Percentiles rank a stretch among this genome's conserved stretches.
Evolutionary conservation across 208 protist species (phyloP).

Genomic region (Novymonas esmeraldas): DNA sequence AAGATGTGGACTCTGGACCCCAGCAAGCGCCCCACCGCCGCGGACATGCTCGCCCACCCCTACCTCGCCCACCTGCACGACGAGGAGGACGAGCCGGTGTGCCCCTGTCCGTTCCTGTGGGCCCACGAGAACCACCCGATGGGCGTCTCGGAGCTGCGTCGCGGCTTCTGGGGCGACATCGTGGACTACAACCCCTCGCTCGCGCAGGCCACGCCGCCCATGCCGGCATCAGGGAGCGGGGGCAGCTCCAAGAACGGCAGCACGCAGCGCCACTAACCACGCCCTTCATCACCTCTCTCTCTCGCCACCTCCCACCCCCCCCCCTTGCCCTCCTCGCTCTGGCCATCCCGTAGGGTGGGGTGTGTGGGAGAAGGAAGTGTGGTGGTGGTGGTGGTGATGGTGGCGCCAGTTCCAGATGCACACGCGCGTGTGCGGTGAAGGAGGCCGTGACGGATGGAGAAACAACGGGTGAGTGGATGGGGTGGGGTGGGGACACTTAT

Average conservation of each 20-base stretch:
- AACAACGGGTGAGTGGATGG: no score
- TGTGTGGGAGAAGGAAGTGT: no score
- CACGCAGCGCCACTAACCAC: constrained; percentile 3
- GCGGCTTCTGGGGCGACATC: constrained; percentile 91
- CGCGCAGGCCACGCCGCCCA: constrained; percentile 2
- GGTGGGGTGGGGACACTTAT: no score
- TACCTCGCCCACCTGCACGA: constrained; percentile 86
- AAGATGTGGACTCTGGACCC: constrained; percentile 85
- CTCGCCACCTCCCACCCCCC: neutral
- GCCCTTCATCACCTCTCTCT: neutral
- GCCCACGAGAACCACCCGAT: constrained; percentile 77
- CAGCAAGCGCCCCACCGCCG: constrained; percentile 68
- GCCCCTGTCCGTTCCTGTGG: constrained; percentile 68
- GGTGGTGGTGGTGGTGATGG: no score
- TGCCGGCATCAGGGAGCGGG: neutral
- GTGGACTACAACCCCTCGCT: constrained; percentile 78
- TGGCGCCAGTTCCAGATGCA: no score
- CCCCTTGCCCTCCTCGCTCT: no score
- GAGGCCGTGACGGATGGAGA: no score
- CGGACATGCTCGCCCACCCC: constrained; percentile 83
- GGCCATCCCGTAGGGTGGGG: no score
- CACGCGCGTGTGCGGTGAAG: no score
- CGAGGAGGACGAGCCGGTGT: constrained; percentile 79
- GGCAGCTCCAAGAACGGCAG: constrained; percentile 15
- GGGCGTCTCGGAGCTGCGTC: constrained; percentile 64